These are phyloP conservation scores for Xanthoparmelia taractica DNA, from an alignment of 495 filamentous ascomycete species.

Conservation along the genomic window DNA sequence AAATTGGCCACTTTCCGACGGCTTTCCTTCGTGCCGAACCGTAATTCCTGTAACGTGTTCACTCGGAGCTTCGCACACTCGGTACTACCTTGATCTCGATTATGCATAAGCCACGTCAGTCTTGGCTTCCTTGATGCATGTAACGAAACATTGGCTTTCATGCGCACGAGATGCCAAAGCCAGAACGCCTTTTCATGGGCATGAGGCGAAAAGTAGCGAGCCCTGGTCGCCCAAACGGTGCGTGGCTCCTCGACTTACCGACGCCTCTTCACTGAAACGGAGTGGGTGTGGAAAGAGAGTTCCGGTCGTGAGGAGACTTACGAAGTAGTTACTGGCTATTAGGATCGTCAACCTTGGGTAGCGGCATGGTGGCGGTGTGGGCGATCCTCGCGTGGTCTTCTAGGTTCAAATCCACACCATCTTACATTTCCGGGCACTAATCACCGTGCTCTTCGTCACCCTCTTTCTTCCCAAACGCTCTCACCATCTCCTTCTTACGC, in stretches of 20 bases:
- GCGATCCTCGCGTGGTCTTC: slow-evolving; percentile 24
- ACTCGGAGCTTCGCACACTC: slow-evolving; percentile 9
- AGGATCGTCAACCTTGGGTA: slow-evolving; percentile 18
- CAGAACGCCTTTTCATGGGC: background rate
- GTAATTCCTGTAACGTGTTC: slow-evolving; percentile 13
- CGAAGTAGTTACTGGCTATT: background rate
- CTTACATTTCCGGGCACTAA: slow-evolving; percentile 1
- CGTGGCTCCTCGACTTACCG: background rate
- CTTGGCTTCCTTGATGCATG: background rate
- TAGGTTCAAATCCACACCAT: slow-evolving; percentile 18
- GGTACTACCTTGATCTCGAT: slow-evolving; percentile 4
- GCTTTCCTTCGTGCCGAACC: slow-evolving; percentile 22
- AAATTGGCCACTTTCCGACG: slow-evolving; percentile 9
- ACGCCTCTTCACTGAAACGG: slow-evolving; percentile 3
- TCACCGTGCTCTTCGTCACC: slow-evolving; percentile 15
- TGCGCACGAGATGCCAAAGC: background rate
- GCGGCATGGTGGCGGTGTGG: slow-evolving; percentile 8
- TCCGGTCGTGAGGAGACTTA: background rate
- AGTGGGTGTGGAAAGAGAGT: background rate
- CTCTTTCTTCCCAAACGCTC: background rate
- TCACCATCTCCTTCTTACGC: background rate
- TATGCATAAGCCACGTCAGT: slow-evolving; percentile 8
- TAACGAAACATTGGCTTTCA: background rate
- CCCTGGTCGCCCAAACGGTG: background rate
- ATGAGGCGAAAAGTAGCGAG: background rate